A percentile compares a stretch with the other conserved stretches of the same genome.
These are phyloP conservation scores for Micractinium conductrix DNA, from an alignment of 139 green algal genomes.

Conservation along the genomic window DNA sequence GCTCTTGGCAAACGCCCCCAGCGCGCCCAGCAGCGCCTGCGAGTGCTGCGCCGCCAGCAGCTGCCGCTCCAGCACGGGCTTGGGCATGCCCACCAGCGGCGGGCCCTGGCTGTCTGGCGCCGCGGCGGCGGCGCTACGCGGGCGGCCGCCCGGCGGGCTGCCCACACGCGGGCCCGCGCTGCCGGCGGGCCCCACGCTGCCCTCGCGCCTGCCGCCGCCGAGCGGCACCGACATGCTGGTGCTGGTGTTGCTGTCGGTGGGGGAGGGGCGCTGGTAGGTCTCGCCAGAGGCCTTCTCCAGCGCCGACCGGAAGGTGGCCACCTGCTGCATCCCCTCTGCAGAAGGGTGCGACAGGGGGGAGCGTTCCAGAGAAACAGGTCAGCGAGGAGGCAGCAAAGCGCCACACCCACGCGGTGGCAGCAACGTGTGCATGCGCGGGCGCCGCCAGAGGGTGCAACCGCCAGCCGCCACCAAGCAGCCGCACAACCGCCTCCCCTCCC, in stretches of 20 bases:
- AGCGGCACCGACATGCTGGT: slow-evolving; percentile 5
- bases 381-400: background rate
- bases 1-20: slow-evolving; percentile 8
- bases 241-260: slow-evolving; percentile 38
- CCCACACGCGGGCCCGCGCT: background rate
- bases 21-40: slow-evolving; percentile 2
- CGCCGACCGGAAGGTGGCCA: slow-evolving; percentile 2
- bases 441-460: no score
- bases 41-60: slow-evolving; percentile 19
- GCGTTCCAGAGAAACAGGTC: no score
- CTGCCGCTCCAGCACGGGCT: slow-evolving; percentile 20
- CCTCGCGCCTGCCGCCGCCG: background rate
- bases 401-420: background rate
- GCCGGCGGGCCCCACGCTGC: background rate
- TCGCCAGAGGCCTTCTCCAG: slow-evolving; percentile 26
- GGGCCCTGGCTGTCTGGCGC: background rate
- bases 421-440: no score
- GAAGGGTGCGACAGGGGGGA: background rate
- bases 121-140: background rate
- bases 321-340: slow-evolving; percentile 17
- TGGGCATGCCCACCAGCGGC: slow-evolving; percentile 28
- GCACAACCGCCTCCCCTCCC: no score
- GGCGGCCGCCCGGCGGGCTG: background rate
- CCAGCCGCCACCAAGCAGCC: no score
- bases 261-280: slow-evolving; percentile 36